Conservation (phyloP, 371 early-diverging fungal genomes). For the Zopfochytrium polystomum region DNA sequence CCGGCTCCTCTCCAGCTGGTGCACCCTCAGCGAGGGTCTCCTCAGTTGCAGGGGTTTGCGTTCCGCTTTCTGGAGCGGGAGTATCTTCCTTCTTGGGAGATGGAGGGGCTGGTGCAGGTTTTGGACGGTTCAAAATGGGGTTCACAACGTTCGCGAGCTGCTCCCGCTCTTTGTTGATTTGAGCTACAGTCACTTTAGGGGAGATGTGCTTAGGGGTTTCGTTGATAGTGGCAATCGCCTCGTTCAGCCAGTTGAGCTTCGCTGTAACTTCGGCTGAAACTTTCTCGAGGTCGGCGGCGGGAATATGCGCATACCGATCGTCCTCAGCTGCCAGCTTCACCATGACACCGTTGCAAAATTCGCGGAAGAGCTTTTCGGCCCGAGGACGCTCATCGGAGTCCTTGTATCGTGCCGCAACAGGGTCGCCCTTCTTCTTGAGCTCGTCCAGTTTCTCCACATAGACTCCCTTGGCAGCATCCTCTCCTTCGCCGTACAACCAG, state of each 20-base stretch:
- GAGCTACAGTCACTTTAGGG: constrained; percentile 65
- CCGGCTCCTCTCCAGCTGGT: constrained; percentile 29
- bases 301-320: constrained; percentile 87
- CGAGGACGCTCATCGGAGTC: constrained; percentile 83
- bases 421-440: constrained; percentile 80
- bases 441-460: constrained; percentile 78
- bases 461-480: constrained; percentile 84
- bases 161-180: constrained; percentile 77
- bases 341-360: constrained; percentile 67
- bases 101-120: too few relatives aligned
- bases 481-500: constrained; percentile 93
- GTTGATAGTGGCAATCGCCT: constrained; percentile 70
- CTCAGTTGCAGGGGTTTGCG: too few relatives aligned
- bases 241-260: constrained; percentile 86
- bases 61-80: constrained; percentile 27
- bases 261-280: constrained; percentile 71
- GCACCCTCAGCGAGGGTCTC: too few relatives aligned
- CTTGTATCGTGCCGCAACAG: constrained; percentile 75
- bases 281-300: constrained; percentile 78
- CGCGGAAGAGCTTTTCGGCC: constrained; percentile 77
- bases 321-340: constrained; percentile 66
- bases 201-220: constrained; percentile 69
- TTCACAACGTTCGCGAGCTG: constrained; percentile 59
- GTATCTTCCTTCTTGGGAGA: constrained; percentile 48
- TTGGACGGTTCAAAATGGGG: constrained; percentile 86